These are phyloP conservation scores for Eragrostis tef DNA, from an alignment of 202 grass and related monocot genomes.

Conservation along the genomic window DNA sequence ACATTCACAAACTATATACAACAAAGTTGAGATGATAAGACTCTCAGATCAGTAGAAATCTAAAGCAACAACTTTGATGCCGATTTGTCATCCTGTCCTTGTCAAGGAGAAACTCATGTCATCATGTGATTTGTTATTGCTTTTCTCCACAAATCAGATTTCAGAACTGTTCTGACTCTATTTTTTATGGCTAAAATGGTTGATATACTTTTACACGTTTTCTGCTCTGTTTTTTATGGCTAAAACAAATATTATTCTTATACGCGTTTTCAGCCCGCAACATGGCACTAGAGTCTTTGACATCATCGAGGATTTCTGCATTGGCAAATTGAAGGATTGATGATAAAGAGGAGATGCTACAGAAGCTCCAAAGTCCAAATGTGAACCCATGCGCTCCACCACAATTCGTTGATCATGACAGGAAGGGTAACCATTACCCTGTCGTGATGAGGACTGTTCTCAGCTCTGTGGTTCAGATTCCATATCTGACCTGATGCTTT, in stretches of 20 bases:
- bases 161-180: neutral
- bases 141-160: conserved; percentile 13
- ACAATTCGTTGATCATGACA: conserved; percentile 39
- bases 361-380: conserved; percentile 30
- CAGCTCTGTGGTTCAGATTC: conserved; percentile 48
- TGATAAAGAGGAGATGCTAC: conserved; percentile 23
- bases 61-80: conserved; percentile 15
- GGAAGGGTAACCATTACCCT: neutral
- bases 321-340: conserved; percentile 64
- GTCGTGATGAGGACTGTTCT: conserved; percentile 29
- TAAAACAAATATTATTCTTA: conserved; percentile 16
- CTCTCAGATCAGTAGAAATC: conserved; percentile 7
- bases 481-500: conserved; percentile 47
- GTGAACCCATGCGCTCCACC: conserved; percentile 39
- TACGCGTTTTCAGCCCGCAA: conserved; percentile 67
- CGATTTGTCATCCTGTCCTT: neutral
- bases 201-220: conserved; percentile 39
- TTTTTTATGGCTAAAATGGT: conserved; percentile 1
- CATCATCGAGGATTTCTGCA: conserved; percentile 88
- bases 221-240: conserved; percentile 49
- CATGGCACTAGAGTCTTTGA: conserved; percentile 85
- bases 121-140: conserved; percentile 16
- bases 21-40: conserved; percentile 27
- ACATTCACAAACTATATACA: neutral
- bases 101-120: neutral